A percentile compares a stretch with the other conserved stretches of the same genome.
phyloP scores from a whole-genome alignment of 2,329 filamentous ascomycete species.

The Colletotrichum tabaci region DNA sequence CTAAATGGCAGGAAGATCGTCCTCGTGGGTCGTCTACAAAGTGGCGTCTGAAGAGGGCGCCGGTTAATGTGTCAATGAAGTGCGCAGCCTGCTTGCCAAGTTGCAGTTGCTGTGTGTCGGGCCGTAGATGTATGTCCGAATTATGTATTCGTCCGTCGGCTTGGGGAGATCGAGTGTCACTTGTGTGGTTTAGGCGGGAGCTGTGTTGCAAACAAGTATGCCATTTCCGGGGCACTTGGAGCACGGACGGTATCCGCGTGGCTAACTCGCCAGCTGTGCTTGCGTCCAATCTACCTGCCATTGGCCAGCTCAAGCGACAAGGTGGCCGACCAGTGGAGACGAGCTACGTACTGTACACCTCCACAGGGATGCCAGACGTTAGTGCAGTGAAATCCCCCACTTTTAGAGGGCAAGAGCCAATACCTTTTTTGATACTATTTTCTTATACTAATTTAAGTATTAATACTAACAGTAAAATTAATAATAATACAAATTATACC shows the following conservation, averaged over 20 bases:
- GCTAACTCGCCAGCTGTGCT: not conserved
- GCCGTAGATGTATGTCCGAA: conserved; percentile 34
- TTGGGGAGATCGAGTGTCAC: conserved; percentile 20
- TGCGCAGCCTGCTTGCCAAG: conserved; percentile 23
- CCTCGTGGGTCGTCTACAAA: not conserved
- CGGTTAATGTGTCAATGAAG: not conserved
- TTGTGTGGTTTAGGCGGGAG: conserved; percentile 1
- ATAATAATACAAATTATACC: too few species aligned
- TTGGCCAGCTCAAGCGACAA: not conserved
- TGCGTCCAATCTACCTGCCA: not conserved
- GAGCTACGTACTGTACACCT: not conserved
- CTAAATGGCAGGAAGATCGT: not conserved
- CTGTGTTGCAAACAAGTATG: conserved; percentile 36
- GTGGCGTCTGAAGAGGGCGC: not conserved
- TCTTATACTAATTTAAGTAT: too few species aligned
- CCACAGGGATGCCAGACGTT: not conserved
- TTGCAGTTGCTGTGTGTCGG: conserved; percentile 6
- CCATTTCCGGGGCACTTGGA: conserved; percentile 16
- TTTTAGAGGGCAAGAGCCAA: too few species aligned
- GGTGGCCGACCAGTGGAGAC: conserved; percentile 9
- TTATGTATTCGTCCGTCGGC: not conserved
- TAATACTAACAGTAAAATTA: too few species aligned
- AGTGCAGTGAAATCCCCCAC: too few species aligned
- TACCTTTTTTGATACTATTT: too few species aligned
- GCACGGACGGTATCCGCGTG: conserved; percentile 15